Conservation (phyloP, 176 grass and related monocot genomes). For the Eleusine coracana region DNA sequence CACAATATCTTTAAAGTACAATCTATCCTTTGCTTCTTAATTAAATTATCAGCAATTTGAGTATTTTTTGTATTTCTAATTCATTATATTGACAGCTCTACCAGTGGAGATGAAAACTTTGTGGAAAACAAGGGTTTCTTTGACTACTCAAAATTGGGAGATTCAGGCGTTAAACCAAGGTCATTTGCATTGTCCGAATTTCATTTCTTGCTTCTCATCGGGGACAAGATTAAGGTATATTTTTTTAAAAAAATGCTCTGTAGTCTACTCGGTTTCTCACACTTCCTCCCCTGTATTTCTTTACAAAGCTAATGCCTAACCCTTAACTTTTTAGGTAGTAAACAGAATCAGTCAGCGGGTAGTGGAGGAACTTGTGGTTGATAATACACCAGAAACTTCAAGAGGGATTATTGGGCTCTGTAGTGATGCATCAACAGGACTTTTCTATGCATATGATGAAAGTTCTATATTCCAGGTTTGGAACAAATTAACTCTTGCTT, state of each 20-base stretch:
- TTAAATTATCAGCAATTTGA: conserved; percentile 16
- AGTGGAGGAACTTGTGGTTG: conserved; percentile 83
- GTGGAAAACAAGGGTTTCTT: conserved; percentile 98
- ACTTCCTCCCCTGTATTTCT: background rate
- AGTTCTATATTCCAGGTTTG: conserved; percentile 95
- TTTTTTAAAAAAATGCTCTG: conserved; percentile 20
- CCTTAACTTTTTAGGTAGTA: conserved; percentile 62
- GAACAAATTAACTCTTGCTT: conserved; percentile 34
- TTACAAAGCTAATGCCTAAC: conserved; percentile 38
- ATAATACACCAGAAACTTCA: conserved; percentile 68
- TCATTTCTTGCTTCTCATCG: conserved; percentile 87
- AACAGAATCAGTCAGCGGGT: conserved; percentile 95
- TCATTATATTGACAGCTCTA: conserved; percentile 61
- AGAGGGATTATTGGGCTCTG: conserved; percentile 92
- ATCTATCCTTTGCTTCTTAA: background rate
- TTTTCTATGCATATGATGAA: conserved; percentile 95
- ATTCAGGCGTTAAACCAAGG: conserved; percentile 63
- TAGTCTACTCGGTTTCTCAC: conserved; percentile 1
- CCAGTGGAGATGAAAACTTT: conserved; percentile 90
- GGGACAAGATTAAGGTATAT: conserved; percentile 88
- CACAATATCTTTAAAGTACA: background rate
- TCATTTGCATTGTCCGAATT: conserved; percentile 95
- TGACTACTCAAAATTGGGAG: conserved; percentile 85
- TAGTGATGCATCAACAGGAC: conserved; percentile 82
- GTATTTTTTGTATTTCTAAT: conserved; percentile 18